These are phyloP conservation scores for Saussurea involucrata DNA, from an alignment of 129 eudicot genomes.

Conservation along the genomic window DNA sequence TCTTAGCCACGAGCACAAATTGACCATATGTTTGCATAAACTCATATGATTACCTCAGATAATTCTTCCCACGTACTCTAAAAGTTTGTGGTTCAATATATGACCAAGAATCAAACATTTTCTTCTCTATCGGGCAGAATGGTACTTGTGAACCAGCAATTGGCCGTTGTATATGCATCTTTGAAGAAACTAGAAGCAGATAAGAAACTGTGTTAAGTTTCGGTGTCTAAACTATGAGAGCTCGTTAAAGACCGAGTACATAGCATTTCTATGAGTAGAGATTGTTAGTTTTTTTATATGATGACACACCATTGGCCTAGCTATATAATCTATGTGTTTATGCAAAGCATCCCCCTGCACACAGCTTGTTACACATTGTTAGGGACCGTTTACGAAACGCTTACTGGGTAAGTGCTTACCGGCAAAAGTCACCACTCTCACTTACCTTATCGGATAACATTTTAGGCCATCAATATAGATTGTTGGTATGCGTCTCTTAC, in stretches of 20 bases:
- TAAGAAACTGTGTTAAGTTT: not conserved
- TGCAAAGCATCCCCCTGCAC: too few species aligned
- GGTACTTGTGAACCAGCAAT: slow-evolving; percentile 81
- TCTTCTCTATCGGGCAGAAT: slow-evolving; percentile 58
- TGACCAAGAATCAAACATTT: slow-evolving; percentile 67
- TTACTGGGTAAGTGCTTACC: too few species aligned
- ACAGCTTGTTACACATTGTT: too few species aligned
- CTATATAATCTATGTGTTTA: too few species aligned
- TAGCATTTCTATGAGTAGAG: not conserved
- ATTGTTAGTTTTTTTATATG: not conserved
- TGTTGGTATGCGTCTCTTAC: not conserved
- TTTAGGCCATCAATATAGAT: not conserved
- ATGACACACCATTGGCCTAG: too few species aligned
- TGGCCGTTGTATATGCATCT: slow-evolving; percentile 53
- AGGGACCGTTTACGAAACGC: too few species aligned
- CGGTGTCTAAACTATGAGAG: not conserved
- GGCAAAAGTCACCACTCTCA: too few species aligned
- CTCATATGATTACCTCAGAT: slow-evolving; percentile 42
- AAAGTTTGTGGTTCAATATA: slow-evolving; percentile 59
- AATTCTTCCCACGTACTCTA: slow-evolving; percentile 58
- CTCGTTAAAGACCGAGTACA: not conserved
- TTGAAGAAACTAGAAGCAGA: slow-evolving; percentile 48
- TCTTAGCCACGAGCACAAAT: not conserved
- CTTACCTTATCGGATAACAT: not conserved
- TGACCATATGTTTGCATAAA: slow-evolving; percentile 2